Conservation (phyloP, 2,329 filamentous ascomycete genomes). For the Colletotrichum sp. region DNA sequence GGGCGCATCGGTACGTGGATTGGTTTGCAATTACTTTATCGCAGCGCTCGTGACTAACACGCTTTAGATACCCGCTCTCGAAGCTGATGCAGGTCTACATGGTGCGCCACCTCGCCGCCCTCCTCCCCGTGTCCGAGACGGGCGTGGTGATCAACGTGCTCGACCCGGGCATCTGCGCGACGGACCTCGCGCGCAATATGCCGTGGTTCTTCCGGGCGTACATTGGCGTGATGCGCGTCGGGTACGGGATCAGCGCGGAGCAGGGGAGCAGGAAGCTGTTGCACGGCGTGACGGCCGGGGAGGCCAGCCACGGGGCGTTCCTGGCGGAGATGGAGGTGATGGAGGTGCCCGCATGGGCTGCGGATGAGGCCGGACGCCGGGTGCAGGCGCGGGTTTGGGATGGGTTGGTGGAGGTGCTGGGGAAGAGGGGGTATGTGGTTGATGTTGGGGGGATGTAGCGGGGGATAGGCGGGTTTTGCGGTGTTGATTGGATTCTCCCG, state of each 20-base stretch:
- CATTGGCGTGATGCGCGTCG: neutral
- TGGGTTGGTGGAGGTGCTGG: neutral
- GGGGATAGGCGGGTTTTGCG: neutral
- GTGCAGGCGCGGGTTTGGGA: neutral
- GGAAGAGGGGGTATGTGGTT: neutral
- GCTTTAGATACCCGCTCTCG: slow-evolving; percentile 8
- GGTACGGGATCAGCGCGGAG: neutral
- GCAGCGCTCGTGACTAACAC: too few relatives aligned
- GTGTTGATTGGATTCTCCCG: neutral
- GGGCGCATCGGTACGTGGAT: neutral
- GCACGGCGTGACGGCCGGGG: neutral
- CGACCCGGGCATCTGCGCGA: slow-evolving; percentile 34
- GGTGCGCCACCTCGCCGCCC: slow-evolving; percentile 26
- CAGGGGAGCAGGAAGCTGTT: neutral
- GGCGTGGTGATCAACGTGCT: slow-evolving; percentile 34
- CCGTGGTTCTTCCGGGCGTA: neutral
- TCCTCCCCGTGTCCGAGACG: slow-evolving; percentile 26
- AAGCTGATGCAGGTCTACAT: slow-evolving; percentile 31
- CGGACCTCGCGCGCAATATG: slow-evolving; percentile 17
- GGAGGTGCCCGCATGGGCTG: neutral
- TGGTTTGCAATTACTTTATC: neutral
- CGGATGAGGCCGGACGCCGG: neutral
- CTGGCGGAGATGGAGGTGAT: neutral
- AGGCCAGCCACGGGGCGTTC: neutral
- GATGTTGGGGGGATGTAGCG: neutral